Percentiles rank a stretch among this genome's conserved stretches.
Conservation (phyloP, 768 basidiomycete species). For the Amanita pseudoporphyria region DNA sequence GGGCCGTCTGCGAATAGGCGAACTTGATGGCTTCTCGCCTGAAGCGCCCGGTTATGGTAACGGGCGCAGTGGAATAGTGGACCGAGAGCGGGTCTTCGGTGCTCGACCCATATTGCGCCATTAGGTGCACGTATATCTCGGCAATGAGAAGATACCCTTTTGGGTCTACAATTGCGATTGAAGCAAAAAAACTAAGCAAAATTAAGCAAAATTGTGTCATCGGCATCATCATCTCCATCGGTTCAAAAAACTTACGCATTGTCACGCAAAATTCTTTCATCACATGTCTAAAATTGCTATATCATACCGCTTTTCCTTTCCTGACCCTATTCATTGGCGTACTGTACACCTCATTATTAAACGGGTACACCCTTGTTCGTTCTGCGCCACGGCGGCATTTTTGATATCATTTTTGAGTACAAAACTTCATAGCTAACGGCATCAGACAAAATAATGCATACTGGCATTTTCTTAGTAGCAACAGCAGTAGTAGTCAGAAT, state of each 20-base stretch:
- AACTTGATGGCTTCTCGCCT: conserved; percentile 36
- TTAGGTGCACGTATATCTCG: conserved; percentile 2
- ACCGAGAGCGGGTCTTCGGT: conserved; percentile 24
- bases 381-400: not conserved
- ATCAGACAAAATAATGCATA: not conserved
- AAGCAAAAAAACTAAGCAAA: too few relatives aligned
- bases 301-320: conserved; percentile 2
- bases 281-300: not conserved
- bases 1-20: conserved; percentile 46
- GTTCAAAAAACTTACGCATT: not conserved
- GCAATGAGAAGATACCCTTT: not conserved
- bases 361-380: not conserved
- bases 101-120: conserved; percentile 3
- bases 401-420: not conserved
- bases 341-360: conserved; percentile 2
- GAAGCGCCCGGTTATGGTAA: conserved; percentile 53
- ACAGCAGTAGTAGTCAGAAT: not conserved
- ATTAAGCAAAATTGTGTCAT: not conserved
- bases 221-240: not conserved
- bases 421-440: not conserved
- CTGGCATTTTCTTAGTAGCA: not conserved
- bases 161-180: not conserved
- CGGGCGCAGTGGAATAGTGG: conserved; percentile 55
- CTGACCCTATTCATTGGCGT: not conserved
- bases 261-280: conserved; percentile 1